Evolutionary conservation across 768 basidiomycete species (phyloP), one percentile per base, ranked within the genome.

Genomic region (Termitomyces sp.): DNA sequence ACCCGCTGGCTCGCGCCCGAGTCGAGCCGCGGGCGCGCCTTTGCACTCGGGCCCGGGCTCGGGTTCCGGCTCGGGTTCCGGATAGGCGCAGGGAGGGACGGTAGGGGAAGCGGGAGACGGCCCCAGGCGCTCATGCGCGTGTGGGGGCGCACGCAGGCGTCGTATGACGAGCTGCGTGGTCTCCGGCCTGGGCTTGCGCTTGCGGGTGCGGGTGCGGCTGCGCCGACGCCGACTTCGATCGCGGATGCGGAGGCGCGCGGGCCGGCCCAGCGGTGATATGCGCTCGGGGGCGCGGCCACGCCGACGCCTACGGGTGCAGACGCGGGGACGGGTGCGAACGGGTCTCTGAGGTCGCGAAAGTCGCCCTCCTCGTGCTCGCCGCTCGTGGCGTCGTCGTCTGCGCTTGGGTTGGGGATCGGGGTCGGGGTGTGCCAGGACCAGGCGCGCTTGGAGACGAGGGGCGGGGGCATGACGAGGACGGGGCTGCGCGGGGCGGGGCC

Each of bases 331-430:
- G 49, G 45, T 14, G 59, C 55, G 11, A 60, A 60, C 41, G 60
- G 60, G 20, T 60, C 60, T 0, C 52, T 18, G 7, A 60, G 45
- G 20, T 60, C 56, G 30, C 33, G 51, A 13, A 38, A 54, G 18
- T 60, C 60, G 5, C 56, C 50, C 5, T 51, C 56, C 8, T 20
- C 48, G 5, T 30, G 30, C 6, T 20, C 30, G 18, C 8, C n/a
- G 7, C n/a, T n/a, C n/a, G n/a, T n/a, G n/a, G n/a, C n/a, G n/a
- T n/a, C n/a, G n/a, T n/a, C n/a, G n/a, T n/a, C n/a, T n/a, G 40
- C 1, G 38, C 32, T 36, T 9, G 28, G 35, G 2, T 2, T 16
- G 0, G 18, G 14, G 2, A 14, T 5, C 30, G 16, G n/a, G 5
- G 32, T 22, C 3, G 30, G n/a, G 9, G 28, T 30, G 18, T 40